Conservation (phyloP, 1,284 basidiomycete genomes). For the Cryptococcus hybrid region DNA sequence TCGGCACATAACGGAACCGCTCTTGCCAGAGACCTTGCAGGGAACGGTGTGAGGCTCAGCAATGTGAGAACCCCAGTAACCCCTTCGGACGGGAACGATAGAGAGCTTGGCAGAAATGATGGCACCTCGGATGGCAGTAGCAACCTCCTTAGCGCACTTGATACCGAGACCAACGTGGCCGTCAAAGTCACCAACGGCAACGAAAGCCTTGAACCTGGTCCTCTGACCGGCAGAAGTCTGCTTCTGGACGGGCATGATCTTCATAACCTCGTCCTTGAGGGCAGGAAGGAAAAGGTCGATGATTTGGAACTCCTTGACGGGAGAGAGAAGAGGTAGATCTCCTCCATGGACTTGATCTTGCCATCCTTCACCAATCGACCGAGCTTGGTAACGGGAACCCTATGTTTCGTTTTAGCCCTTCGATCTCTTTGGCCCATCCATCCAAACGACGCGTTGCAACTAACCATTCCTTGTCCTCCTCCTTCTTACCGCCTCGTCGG, state of each 20-base stretch:
- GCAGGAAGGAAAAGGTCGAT: conserved; percentile 97
- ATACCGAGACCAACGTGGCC: conserved; percentile 99
- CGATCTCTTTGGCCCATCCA: neutral
- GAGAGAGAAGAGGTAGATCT: conserved; percentile 99
- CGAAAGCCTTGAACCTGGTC: conserved; percentile 99
- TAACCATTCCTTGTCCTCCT: conserved; percentile 99
- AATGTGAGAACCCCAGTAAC: conserved; percentile 99
- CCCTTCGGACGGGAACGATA: conserved; percentile 95
- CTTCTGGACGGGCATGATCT: conserved; percentile 99
- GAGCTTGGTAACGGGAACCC: conserved; percentile 98
- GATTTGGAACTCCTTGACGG: conserved; percentile 98
- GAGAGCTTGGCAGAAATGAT: conserved; percentile 99
- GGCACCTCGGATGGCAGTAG: conserved; percentile 97
- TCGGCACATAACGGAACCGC: conserved; percentile 99
- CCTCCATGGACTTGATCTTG: conserved; percentile 99
- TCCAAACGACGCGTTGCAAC: too few relatives aligned
- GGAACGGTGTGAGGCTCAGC: conserved; percentile 99
- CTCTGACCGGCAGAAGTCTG: conserved; percentile 99
- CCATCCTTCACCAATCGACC: conserved; percentile 99
- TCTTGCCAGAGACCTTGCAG: conserved; percentile 97
- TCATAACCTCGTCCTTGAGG: conserved; percentile 99
- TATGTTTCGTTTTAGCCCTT: conserved; percentile 39
- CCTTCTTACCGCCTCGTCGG: conserved; percentile 94
- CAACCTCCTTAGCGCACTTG: conserved; percentile 99
- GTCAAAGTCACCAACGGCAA: conserved; percentile 97